Base-by-base conservation (phyloP, 2,329 filamentous ascomycete species). In the Lachnellula arida region DNA sequence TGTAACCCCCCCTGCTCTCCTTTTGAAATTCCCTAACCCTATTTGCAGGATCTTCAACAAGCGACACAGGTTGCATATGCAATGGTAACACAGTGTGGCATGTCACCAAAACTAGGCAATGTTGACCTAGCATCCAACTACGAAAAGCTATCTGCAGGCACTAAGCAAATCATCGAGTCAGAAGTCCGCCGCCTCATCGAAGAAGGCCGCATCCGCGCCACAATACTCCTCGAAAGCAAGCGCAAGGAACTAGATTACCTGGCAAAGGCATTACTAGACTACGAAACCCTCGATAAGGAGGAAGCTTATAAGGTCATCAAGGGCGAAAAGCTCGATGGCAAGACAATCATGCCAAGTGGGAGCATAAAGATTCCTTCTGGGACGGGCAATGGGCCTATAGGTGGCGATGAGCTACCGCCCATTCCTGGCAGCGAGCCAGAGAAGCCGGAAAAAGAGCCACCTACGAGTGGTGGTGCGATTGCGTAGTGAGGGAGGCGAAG, bases 261-360 rank as follows among this genome's bases (percentile, higher is more conserved):
- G 9, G 93, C 94, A 28, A 86, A 92, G 68, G 94, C 92, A 5
- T 80, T 99, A 9, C 85, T 99, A 35, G 87, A 97, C 72, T 97
- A 97, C 72, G 94, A 99, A 77, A 97, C 91, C 0, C 76, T 99
- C 51, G 88, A 88, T 71, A 89, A 87, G 72, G 85, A 88, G 3
- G 94, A 99, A 72, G 95, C 97, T 60, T 85, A 92, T 72, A 90
- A 88, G 76, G 89, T 97, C 5, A 86, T 99, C 61, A 84, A 82
- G 51, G 94, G 94, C 37, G 91, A 97, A 74, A 87, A 88, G 68
- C 76, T 99, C 39, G 78, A 85, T 1, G 81, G 82, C 46, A 89
- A 89, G 58, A 74, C 89, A 50, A 81, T 79, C 58, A 76, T 83
- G 58, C 78, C 82, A 19, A 73, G 78, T 52, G 74, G 79, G 19